phyloP scores from a whole-genome alignment of 352 stramenopile species.

The Phytophthora cryptogea region DNA sequence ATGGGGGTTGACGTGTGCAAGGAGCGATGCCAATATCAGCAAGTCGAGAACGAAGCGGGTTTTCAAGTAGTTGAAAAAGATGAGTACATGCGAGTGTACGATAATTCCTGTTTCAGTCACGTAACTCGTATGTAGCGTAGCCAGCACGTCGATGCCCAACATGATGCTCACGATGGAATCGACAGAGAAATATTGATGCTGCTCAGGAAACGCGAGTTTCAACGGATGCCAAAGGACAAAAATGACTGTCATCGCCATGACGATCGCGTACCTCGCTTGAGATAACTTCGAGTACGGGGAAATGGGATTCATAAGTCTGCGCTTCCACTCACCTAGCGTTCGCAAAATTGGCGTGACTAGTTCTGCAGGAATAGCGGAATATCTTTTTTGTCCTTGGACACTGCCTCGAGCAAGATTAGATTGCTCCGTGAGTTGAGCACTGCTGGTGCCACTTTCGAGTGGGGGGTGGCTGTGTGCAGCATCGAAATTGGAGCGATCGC shows the following conservation, averaged over 20 bases:
- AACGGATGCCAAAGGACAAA: constrained; percentile 48
- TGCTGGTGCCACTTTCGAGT: constrained; percentile 19
- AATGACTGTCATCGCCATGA: constrained; percentile 30
- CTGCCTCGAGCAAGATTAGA: constrained; percentile 7
- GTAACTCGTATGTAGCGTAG: constrained; percentile 43
- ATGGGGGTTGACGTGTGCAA: neutral
- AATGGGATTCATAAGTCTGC: constrained; percentile 21
- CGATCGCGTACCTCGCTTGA: constrained; percentile 24
- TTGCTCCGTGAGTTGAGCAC: constrained; percentile 11
- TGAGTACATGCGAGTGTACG: constrained; percentile 24
- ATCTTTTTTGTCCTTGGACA: neutral
- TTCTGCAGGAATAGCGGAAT: neutral
- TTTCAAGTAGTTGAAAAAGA: constrained; percentile 33
- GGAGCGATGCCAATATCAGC: constrained; percentile 14
- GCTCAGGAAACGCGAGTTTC: constrained; percentile 36
- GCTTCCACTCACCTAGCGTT: constrained; percentile 1
- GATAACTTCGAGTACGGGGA: constrained; percentile 40
- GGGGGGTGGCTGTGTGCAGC: constrained; percentile 1
- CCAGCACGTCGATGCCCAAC: constrained; percentile 29
- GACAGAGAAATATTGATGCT: constrained; percentile 1
- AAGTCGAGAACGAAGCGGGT: constrained; percentile 31
- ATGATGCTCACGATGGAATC: constrained; percentile 14
- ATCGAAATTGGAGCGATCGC: constrained; percentile 2
- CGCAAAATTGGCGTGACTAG: neutral
- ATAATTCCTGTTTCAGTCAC: constrained; percentile 29